Evolutionary conservation across 164 flowering plant genomes (phyloP), one percentile per base, ranked within the genome.

Genomic region (Piper betle): DNA sequence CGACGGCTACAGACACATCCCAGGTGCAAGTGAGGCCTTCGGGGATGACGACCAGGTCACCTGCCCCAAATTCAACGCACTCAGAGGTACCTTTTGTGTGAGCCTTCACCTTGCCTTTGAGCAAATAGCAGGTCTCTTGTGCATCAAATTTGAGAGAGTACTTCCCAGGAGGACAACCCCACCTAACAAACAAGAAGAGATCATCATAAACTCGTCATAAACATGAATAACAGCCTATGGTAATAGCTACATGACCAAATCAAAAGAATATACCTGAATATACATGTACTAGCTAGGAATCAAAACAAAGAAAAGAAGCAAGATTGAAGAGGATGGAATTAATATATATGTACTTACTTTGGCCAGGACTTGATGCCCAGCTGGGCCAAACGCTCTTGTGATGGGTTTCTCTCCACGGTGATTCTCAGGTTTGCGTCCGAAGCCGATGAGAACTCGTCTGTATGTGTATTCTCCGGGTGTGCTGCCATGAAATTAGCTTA

Each of bases 141-240:
- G 92, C 95, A 52, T 91, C 97, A 56, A 76, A 91, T 66, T 86
- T 91, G 39, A 91, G 75, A 55, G 85, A 88, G 67, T 79, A 91
- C 57, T 77, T 86, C 55, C 95, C 97, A 0, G 95, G 91, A 4
- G 89, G 78, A 61, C 95, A 91, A 15, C 87, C 97, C 97, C 95
- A 91, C 69, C 97, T 90, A 39, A 11, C 57, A 57, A 6, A 46
- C 41, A 55, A 46, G 39, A 55, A 54, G 40, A 15, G 33, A 25
- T 25, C 33, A 25, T 25, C 2, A 25, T 25, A 25, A 25, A 25
- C 33, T 25, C 33, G 33, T 25, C 33, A 25, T 2, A 25, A 25
- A 25, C 33, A 25, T 25, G 33, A 25, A 25, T 25, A n/a, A n/a
- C n/a, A 25, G 33, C 1, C 33, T 1, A 25, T 25, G 1, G 33